Evolutionary conservation across 176 grass and related monocot species (phyloP).

Genomic region (Puya raimondii): DNA sequence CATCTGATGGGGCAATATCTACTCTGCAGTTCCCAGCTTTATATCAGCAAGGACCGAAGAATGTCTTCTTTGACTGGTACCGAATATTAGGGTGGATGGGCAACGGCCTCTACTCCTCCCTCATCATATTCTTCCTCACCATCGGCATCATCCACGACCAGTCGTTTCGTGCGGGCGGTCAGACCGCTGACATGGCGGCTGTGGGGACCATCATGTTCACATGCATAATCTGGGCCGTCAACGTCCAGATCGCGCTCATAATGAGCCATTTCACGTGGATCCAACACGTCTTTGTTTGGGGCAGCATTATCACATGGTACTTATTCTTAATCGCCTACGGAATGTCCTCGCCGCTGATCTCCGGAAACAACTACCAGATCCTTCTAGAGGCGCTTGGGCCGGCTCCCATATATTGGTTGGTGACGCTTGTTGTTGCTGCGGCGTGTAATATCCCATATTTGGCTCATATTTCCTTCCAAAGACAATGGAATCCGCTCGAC

Average conservation of each 20-base stretch:
- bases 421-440: constrained; percentile 59
- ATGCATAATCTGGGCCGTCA: constrained; percentile 96
- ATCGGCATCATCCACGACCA: constrained; percentile 68
- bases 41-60: constrained; percentile 95
- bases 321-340: constrained; percentile 84
- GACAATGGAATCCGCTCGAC: constrained; percentile 69
- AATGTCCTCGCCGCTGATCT: constrained; percentile 35
- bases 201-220: constrained; percentile 96
- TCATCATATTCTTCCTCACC: constrained; percentile 82
- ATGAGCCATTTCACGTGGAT: constrained; percentile 99
- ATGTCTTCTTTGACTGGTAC: constrained; percentile 99
- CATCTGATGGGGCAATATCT: constrained; percentile 8
- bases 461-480: constrained; percentile 88
- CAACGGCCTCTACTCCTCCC: constrained; percentile 94
- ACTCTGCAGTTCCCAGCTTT: constrained; percentile 82
- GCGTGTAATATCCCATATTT: constrained; percentile 86
- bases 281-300: constrained; percentile 88
- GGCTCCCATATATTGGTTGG: constrained; percentile 68
- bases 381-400: constrained; percentile 71
- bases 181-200: constrained; percentile 87
- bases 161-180: constrained; percentile 58
- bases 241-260: constrained; percentile 90
- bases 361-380: constrained; percentile 56
- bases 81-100: constrained; percentile 94
- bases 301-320: constrained; percentile 88